phyloP scores from a whole-genome alignment of 1,284 basidiomycete species.

The Grifola frondosa region DNA sequence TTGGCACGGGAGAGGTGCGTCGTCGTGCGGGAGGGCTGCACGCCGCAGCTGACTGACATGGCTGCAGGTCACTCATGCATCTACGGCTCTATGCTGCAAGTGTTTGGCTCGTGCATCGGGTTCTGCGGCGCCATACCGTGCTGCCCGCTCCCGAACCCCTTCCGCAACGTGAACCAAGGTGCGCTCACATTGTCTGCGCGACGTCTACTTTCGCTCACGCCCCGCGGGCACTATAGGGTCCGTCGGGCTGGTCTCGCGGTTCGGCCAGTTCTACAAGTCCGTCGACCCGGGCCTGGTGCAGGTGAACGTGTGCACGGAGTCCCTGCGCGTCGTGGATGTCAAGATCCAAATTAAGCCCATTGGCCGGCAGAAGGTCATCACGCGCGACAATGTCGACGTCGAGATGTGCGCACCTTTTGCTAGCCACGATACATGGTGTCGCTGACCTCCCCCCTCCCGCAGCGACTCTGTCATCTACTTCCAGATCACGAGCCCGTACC shows the following conservation, averaged over 20 bases:
- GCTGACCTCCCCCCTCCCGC: constrained; percentile 17
- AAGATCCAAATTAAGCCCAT: constrained; percentile 92
- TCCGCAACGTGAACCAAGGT: constrained; percentile 81
- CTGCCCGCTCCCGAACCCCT: constrained; percentile 79
- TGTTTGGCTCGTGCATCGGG: constrained; percentile 58
- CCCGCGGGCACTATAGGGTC: constrained; percentile 48
- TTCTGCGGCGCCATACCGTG: constrained; percentile 82
- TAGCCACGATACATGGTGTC: not conserved
- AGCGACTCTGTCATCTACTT: constrained; percentile 91
- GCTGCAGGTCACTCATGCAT: constrained; percentile 71
- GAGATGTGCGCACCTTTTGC: constrained; percentile 56
- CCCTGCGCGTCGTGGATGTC: constrained; percentile 83
- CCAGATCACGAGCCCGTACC: constrained; percentile 85
- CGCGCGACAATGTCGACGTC: constrained; percentile 87
- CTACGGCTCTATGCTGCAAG: constrained; percentile 82
- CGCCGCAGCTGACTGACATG: constrained; percentile 12
- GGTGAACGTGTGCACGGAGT: constrained; percentile 92
- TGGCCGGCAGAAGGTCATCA: constrained; percentile 83
- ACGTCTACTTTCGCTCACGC: constrained; percentile 6
- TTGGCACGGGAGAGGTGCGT: constrained; percentile 63
- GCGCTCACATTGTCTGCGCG: constrained; percentile 7
- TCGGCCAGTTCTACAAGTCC: constrained; percentile 92
- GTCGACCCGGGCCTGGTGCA: constrained; percentile 92
- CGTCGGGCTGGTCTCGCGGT: constrained; percentile 88
- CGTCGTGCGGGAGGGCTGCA: not conserved